Conservation (phyloP, 2,329 filamentous ascomycete species). For the Blastomyces gilchristii region DNA sequence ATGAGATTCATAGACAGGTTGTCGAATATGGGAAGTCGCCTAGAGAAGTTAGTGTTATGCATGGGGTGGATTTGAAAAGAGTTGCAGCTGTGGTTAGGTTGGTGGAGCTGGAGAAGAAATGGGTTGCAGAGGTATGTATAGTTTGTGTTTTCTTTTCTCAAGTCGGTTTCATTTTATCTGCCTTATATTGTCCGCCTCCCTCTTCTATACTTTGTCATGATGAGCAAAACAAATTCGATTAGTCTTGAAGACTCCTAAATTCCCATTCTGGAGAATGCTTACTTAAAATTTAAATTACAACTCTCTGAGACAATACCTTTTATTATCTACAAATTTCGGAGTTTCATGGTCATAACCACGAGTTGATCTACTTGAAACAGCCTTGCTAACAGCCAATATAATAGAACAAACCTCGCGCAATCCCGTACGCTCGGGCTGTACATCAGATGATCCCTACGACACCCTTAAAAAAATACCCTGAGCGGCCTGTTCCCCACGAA, state of each 20-base stretch:
- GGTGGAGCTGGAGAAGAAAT: conserved; percentile 75
- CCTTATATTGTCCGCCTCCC: conserved; percentile 1
- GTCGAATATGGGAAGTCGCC: conserved; percentile 57
- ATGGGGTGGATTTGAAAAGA: conserved; percentile 69
- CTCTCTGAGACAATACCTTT: conserved; percentile 51
- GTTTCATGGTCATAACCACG: too few relatives aligned
- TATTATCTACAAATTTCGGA: conserved; percentile 14
- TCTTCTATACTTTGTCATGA: conserved; percentile 38
- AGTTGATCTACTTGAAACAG: conserved; percentile 5
- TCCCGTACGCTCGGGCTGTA: conserved; percentile 65
- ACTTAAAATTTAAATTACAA: conserved; percentile 56
- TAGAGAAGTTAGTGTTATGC: conserved; percentile 64
- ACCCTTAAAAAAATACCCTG: conserved; percentile 31
- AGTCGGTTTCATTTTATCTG: not conserved
- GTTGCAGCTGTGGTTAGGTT: conserved; percentile 77
- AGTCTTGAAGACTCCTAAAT: conserved; percentile 89
- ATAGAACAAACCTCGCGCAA: conserved; percentile 66
- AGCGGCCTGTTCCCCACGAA: conserved; percentile 43
- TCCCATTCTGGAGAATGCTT: conserved; percentile 41
- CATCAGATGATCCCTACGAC: conserved; percentile 69
- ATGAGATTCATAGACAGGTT: conserved; percentile 63
- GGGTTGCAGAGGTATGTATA: conserved; percentile 60
- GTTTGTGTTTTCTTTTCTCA: conserved; percentile 10
- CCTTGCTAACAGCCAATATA: conserved; percentile 18
- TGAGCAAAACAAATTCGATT: conserved; percentile 76